Conservation (phyloP, 805 yeast species). For the Ogataea philodendri region DNA sequence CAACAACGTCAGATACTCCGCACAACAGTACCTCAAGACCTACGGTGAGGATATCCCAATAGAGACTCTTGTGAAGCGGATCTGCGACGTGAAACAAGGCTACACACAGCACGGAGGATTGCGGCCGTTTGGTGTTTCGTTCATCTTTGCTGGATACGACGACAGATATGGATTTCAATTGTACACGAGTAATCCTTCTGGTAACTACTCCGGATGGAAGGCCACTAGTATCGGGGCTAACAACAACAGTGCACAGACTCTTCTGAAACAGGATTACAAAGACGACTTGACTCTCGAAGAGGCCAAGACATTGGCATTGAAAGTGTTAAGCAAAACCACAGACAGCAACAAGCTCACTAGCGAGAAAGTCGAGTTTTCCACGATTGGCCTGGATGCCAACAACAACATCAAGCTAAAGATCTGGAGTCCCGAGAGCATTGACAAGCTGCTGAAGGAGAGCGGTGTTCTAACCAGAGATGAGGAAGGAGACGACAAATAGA, state of each 20-base stretch:
- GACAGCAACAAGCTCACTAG: constrained; percentile 82
- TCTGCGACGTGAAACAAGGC: constrained; percentile 95
- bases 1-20: constrained; percentile 77
- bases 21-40: constrained; percentile 80
- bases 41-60: constrained; percentile 95
- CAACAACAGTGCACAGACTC: constrained; percentile 92
- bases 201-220: constrained; percentile 97
- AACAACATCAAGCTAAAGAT: constrained; percentile 65
- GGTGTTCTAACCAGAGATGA: constrained; percentile 58
- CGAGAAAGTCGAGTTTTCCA: constrained; percentile 92
- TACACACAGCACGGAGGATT: constrained; percentile 98
- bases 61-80: constrained; percentile 79
- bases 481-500: constrained; percentile 38
- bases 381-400: constrained; percentile 50
- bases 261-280: constrained; percentile 91
- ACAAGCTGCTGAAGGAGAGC: constrained; percentile 62
- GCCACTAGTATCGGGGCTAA: constrained; percentile 97
- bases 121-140: constrained; percentile 97
- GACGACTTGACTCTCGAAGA: constrained; percentile 70
- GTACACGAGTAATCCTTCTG: constrained; percentile 94
- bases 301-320: constrained; percentile 84
- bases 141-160: constrained; percentile 94
- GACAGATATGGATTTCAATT: constrained; percentile 86
- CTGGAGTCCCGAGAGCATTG: constrained; percentile 79
- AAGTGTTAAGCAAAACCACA: constrained; percentile 90